Evolutionary conservation across 1,139 yeast genomes (phyloP), one percentile per base, ranked within the genome.

Genomic region (Geotrichum aggregatum): DNA sequence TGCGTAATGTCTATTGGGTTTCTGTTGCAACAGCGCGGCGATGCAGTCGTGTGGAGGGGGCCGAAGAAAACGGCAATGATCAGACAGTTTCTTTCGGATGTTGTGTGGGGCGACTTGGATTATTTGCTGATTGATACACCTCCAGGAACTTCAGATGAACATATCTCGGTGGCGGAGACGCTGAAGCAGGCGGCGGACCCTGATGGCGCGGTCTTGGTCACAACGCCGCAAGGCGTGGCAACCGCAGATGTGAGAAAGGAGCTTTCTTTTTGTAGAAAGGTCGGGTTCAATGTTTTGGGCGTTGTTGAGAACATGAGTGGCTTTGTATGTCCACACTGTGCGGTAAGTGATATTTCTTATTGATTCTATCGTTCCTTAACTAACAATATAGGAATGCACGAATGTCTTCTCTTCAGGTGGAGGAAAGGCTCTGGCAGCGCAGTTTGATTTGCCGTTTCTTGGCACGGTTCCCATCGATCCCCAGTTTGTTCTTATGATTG

Each of bases 51-150:
- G 7, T 94, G 99, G 99, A 76, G 98, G 63, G 99, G 99, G 0
- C 98, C 99, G 1, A 89, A 91, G 68, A 94, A 94, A 66, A 91
- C 98, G 0, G 96, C 98, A 21, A 92, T 94, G 98, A 87, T 94
- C 43, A 78, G 92, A 54, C 99, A 94, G 68, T 91, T 94, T 64
- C 74, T 94, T 44, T 80, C 82, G 56, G 98, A 92, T 66, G 96
- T 92, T 1, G 80, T 80, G 18, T 94, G 98, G 98, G 96, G 89
- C 0, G 77, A 76, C 16, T 65, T 74, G 45, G 97, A 91, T 67
- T 94, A 87, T 65, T 71, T 94, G 53, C 72, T 94, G 42, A 91
- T 94, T 7, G 99, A 94, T 65, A 92, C 99, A 0, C 99, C 99
- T 0, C 99, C 99, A 0, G 99, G 99, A 0, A 92, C 99, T 0